phyloP scores from a whole-genome alignment of 768 basidiomycete genomes.

The Pisolithus marmoratus region DNA sequence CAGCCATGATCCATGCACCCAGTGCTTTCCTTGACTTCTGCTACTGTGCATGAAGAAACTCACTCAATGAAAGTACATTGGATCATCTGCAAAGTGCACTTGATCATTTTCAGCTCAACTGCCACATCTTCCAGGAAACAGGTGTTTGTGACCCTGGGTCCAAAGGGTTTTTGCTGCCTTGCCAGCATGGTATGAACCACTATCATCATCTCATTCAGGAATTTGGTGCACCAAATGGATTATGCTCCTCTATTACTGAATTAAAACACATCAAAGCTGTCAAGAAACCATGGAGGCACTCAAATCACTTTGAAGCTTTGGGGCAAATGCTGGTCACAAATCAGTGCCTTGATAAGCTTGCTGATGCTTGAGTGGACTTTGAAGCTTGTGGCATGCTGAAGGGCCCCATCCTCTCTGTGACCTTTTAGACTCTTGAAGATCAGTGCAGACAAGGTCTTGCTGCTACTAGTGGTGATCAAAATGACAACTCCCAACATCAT shows the following conservation, averaged over 20 bases:
- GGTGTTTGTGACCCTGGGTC: too few species aligned
- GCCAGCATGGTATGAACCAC: too few species aligned
- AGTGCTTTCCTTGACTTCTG: slow-evolving; percentile 23
- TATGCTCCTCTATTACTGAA: slow-evolving; percentile 10
- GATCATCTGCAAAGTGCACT: neutral
- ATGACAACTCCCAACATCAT: too few species aligned
- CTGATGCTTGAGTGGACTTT: neutral
- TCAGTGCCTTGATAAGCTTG: slow-evolving; percentile 13
- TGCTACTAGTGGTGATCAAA: too few species aligned
- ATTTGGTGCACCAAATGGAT: slow-evolving; percentile 25
- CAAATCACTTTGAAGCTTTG: slow-evolving; percentile 2
- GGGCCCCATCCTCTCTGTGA: neutral
- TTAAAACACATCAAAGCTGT: slow-evolving; percentile 20
- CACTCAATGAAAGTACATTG: slow-evolving; percentile 6
- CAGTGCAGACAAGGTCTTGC: too few species aligned
- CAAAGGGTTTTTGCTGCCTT: too few species aligned
- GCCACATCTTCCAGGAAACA: neutral
- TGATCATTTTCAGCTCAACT: neutral
- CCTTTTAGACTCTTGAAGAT: neutral
- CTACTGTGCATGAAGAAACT: slow-evolving; percentile 8
- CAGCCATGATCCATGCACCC: slow-evolving; percentile 8
- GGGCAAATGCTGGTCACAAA: slow-evolving; percentile 20
- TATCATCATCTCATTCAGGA: slow-evolving; percentile 14
- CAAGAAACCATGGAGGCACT: slow-evolving; percentile 16
- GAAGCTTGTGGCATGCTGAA: neutral